Evolutionary conservation across 345 rosid genomes (phyloP).

Genomic region (Cardiospermum halicacabum): DNA sequence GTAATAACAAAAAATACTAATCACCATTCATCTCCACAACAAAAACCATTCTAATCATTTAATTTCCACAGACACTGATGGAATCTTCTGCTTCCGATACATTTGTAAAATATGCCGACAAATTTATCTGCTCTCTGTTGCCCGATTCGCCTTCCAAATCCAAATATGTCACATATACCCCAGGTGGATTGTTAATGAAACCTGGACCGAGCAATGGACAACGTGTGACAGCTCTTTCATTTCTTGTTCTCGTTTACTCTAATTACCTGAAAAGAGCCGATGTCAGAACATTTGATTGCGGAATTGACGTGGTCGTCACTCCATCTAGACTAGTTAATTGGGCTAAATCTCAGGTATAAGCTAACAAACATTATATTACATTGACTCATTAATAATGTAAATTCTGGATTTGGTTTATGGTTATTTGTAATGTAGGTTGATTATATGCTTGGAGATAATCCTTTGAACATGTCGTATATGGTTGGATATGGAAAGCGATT

Average conservation of each 20-base stretch:
- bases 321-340: constrained; percentile 28
- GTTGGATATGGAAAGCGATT: constrained; percentile 47
- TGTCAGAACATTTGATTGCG: constrained; percentile 25
- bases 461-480: constrained; percentile 55
- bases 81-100: background rate
- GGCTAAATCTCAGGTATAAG: constrained; percentile 52
- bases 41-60: background rate
- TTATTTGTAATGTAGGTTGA: constrained; percentile 41
- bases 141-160: constrained; percentile 44
- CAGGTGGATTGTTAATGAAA: constrained; percentile 52
- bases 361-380: no score
- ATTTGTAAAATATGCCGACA: constrained; percentile 26
- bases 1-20: constrained; percentile 23
- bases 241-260: constrained; percentile 48
- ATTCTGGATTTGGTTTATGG: no score
- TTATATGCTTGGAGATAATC: constrained; percentile 58
- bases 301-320: constrained; percentile 15
- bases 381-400: no score
- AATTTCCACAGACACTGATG: background rate
- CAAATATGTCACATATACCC: constrained; percentile 33
- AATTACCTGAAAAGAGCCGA: constrained; percentile 21
- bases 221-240: constrained; percentile 37
- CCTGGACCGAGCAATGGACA: constrained; percentile 55
- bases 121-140: constrained; percentile 39
- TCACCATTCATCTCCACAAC: no score